Evolutionary conservation across 2,329 filamentous ascomycete genomes (phyloP).

Genomic region (Fusarium sp.): DNA sequence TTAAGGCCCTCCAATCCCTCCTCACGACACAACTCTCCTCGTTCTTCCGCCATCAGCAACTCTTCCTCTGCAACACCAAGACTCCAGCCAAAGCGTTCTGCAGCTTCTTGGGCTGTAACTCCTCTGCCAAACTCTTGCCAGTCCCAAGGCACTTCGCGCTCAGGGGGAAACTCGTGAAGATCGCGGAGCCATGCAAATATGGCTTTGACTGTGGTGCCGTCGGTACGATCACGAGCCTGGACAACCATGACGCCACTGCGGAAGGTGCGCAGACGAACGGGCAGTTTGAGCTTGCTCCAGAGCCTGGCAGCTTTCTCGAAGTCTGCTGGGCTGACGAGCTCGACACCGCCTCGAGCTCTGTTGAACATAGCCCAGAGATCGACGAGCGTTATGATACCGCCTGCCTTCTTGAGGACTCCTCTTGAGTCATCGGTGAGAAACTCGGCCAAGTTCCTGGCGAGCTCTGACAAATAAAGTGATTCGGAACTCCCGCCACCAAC

Average conservation of each 20-base stretch:
- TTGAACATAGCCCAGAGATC: conserved; percentile 97
- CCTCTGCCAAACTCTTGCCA: conserved; percentile 82
- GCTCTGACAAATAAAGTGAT: conserved; percentile 87
- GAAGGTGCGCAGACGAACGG: conserved; percentile 87
- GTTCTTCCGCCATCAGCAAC: conserved; percentile 96
- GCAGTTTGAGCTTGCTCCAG: conserved; percentile 88
- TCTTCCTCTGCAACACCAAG: conserved; percentile 96
- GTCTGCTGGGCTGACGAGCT: conserved; percentile 89
- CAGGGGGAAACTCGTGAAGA: conserved; percentile 72
- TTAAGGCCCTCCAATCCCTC: conserved; percentile 89
- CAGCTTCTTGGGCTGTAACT: conserved; percentile 88
- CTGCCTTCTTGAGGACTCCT: conserved; percentile 79
- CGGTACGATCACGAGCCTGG: conserved; percentile 85
- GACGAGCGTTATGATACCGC: conserved; percentile 88
- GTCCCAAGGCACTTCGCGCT: conserved; percentile 76
- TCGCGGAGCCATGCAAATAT: conserved; percentile 81
- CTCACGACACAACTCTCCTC: conserved; percentile 86
- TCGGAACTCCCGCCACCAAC: conserved; percentile 79
- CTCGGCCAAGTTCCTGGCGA: conserved; percentile 85
- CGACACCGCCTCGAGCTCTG: conserved; percentile 88
- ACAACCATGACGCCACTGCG: conserved; percentile 95
- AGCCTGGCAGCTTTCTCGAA: conserved; percentile 89
- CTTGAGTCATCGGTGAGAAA: conserved; percentile 87
- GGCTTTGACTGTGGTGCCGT: conserved; percentile 85
- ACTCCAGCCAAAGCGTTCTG: conserved; percentile 94